Evolutionary conservation across 169 alveolate species (phyloP).

Genomic region (Plasmodium chabaudi): DNA sequence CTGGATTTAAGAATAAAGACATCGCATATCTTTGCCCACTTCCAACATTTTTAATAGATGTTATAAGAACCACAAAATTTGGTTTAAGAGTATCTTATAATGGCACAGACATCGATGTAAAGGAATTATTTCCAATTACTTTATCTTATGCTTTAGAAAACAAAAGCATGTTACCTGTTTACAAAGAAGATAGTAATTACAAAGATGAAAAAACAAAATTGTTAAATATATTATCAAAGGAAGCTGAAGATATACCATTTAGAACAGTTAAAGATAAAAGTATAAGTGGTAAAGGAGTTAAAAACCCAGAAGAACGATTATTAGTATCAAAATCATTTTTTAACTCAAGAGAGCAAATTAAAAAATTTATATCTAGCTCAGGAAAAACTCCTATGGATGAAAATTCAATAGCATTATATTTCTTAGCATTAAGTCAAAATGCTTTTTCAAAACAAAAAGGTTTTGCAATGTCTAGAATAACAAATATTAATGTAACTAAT

Average conservation of each 20-base stretch:
- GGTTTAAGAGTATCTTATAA: constrained; percentile 44
- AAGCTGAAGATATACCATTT: constrained; percentile 32
- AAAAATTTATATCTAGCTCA: constrained; percentile 21
- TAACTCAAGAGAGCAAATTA: constrained; percentile 12
- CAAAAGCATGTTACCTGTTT: constrained; percentile 19
- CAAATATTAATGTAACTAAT: constrained; percentile 23
- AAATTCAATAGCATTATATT: constrained; percentile 19
- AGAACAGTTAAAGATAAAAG: constrained; percentile 13
- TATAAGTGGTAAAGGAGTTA: constrained; percentile 31
- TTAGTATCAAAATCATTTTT: constrained; percentile 30
- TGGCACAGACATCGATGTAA: constrained; percentile 22
- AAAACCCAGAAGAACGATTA: constrained; percentile 42
- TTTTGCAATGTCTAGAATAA: neutral
- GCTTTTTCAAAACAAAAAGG: neutral
- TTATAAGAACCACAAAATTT: constrained; percentile 19
- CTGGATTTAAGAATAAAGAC: constrained; percentile 19
- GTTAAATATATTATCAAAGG: constrained; percentile 11
- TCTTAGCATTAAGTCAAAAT: constrained; percentile 39
- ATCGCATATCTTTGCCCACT: constrained; percentile 39
- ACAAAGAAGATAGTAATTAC: constrained; percentile 12
- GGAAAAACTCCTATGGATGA: constrained; percentile 24
- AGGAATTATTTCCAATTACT: constrained; percentile 40
- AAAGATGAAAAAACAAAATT: neutral
- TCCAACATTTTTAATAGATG: constrained; percentile 59
- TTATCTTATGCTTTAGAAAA: constrained; percentile 13